These are phyloP conservation scores for Pisolithus thermaeus DNA, from an alignment of 1,284 basidiomycete species.

Conservation along the genomic window DNA sequence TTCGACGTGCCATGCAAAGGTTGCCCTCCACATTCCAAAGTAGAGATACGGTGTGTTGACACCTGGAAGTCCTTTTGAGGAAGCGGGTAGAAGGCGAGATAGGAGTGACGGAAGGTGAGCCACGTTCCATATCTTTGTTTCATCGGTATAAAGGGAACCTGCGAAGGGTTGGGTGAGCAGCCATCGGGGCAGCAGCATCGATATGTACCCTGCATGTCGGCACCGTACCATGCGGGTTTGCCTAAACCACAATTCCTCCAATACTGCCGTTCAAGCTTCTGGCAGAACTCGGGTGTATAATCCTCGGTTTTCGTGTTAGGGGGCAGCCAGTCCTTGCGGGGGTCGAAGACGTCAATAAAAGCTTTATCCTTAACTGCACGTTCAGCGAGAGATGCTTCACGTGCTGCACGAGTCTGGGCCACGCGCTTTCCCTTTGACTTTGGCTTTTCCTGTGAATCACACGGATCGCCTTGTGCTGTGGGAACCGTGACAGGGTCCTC, in stretches of 20 bases:
- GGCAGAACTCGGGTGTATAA: slow-evolving; percentile 83
- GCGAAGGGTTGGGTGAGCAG: background rate
- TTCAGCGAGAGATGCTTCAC: slow-evolving; percentile 49
- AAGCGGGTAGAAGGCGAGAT: slow-evolving; percentile 68
- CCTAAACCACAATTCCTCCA: slow-evolving; percentile 91
- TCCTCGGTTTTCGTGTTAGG: slow-evolving; percentile 61
- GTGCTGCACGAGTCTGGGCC: slow-evolving; percentile 41
- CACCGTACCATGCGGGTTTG: slow-evolving; percentile 92
- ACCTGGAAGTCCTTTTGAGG: slow-evolving; percentile 76
- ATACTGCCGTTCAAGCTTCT: slow-evolving; percentile 83
- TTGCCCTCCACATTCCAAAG: slow-evolving; percentile 99
- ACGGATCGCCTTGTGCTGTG: slow-evolving; percentile 8
- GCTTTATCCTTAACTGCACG: slow-evolving; percentile 49
- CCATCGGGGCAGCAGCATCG: background rate
- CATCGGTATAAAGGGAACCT: slow-evolving; percentile 85
- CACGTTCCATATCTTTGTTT: slow-evolving; percentile 89
- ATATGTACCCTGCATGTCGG: slow-evolving; percentile 79
- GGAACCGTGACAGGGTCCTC: slow-evolving; percentile 10
- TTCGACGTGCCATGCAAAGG: slow-evolving; percentile 99
- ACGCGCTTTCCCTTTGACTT: slow-evolving; percentile 41
- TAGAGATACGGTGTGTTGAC: slow-evolving; percentile 98
- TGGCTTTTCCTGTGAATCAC: slow-evolving; percentile 28
- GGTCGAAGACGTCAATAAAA: slow-evolving; percentile 70
- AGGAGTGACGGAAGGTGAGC: slow-evolving; percentile 85
- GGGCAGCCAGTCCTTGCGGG: slow-evolving; percentile 73